Evolutionary conservation across 345 rosid genomes (phyloP), one percentile per base, ranked within the genome.

Genomic region (Eucalyptus erythrocorys): DNA sequence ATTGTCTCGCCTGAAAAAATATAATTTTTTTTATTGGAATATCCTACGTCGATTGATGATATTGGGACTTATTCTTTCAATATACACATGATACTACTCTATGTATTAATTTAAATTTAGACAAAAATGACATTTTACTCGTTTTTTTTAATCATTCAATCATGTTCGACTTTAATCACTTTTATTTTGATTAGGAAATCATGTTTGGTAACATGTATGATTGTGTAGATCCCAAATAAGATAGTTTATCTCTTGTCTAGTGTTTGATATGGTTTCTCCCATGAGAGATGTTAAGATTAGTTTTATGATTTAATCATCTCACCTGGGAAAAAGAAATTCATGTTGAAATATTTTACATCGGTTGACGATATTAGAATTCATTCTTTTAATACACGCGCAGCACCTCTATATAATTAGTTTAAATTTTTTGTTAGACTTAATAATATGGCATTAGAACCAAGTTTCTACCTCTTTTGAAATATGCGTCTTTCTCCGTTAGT

Each of bases 11-110:
- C 8, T 27, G 0, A 59, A 27, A 11, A 11, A 61, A 61, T 27
- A 16, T 12, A 13, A 11, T 27, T 59, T 12, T 27, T 61, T 66
- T 19, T 51, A 51, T 51, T 51, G 2, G 21, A 51, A 51, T 21
- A 21, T 51, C 57, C 2, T 1, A 51, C 0, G 0, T 50, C 0
- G 4, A 4, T 19, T 0, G 10, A 51, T 0, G 9, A 8, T 51
- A 51, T 7, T 51, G 34, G 0, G 7, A 26, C 5, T 26, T 13
- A 57, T 26, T 26, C 1, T 57, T 57, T 57, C 26, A 57, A 57
- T 11, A 4, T 26, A 8, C 7, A 57, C 5, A 7, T 57, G 14
- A 57, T 26, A 26, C 5, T 3, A 2, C 6, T 59, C 13, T 12
- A 59, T 5, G 0, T 11, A 26, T 12, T 59, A 1, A 1, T 3